Percentiles rank a stretch among this genome's conserved stretches.
Conservation (phyloP, 2,329 filamentous ascomycete genomes). For the Bertia moriformis region DNA sequence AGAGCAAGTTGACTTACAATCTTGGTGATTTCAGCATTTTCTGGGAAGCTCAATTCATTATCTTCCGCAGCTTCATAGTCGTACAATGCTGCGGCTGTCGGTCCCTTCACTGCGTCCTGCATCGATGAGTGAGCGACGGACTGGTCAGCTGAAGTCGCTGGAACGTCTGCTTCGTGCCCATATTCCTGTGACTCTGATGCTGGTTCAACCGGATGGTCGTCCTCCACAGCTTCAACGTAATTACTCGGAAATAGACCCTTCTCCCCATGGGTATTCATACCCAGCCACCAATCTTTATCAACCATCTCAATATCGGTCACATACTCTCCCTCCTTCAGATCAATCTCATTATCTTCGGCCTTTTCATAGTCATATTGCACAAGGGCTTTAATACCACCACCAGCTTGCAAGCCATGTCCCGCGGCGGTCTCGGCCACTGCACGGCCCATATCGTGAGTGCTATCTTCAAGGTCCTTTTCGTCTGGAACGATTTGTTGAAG, state of each 20-base stretch:
- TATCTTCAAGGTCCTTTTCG: neutral
- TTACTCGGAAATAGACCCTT: constrained; percentile 89
- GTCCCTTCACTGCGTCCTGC: constrained; percentile 23
- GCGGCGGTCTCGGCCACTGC: constrained; percentile 15
- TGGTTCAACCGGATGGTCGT: constrained; percentile 22
- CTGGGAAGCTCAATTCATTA: constrained; percentile 75
- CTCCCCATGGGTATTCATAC: constrained; percentile 72
- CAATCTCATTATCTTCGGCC: constrained; percentile 91
- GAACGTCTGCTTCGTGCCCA: constrained; percentile 18
- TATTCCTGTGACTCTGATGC: constrained; percentile 11
- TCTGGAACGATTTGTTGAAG: constrained; percentile 21
- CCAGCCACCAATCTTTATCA: constrained; percentile 98
- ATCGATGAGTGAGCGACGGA: constrained; percentile 12
- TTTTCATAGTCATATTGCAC: constrained; percentile 95
- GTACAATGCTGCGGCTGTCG: constrained; percentile 73
- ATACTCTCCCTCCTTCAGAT: constrained; percentile 73
- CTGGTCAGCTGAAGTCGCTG: constrained; percentile 16
- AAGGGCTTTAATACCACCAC: constrained; percentile 56
- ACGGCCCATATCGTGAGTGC: constrained; percentile 3
- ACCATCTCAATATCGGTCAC: constrained; percentile 93
- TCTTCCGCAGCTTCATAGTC: constrained; percentile 97
- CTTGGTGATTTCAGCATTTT: constrained; percentile 67
- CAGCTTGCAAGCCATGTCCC: constrained; percentile 23
- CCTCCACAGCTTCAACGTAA: constrained; percentile 74
- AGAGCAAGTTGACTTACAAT: constrained; percentile 27